Base-by-base conservation (phyloP, 1,284 basidiomycete species). In the Exobasidium rhododendri region DNA sequence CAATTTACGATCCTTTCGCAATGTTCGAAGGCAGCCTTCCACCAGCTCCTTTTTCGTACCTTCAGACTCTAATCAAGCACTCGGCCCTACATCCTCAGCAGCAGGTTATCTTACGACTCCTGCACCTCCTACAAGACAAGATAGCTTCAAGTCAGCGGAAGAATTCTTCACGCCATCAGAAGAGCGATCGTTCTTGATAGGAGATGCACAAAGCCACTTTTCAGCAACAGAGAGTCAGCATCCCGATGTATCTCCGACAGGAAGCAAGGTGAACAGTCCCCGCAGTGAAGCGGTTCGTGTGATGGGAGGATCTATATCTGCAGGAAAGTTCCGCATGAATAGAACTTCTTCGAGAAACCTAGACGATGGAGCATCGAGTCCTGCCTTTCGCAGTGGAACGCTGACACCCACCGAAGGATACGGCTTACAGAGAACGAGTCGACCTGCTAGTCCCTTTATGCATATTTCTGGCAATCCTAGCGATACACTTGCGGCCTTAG, bases 281-380 rank as follows among this genome's bases (percentile, higher is more conserved):
- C 47, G 47, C 14, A 13, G 30, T 4, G 35, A 47, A 29, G 28
- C 11, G 24, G 56, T 44, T 5, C n/a, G 31, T 22, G 30, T 20
- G 4, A 46, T 26, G 61, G 4, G 59, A 20, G 17, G 22, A 54
- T 32, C 20, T 49, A 52, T 32, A 35, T 32, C 32, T 26, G n/a
- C 22, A 32, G 56, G 66, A 60, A 59, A 56, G 47, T 66, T 68
- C 63, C 63, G 63, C 61, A 66, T 56, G 52, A 58, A 58, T 20
- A 57, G 46, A 43, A 14, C 5, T 14, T 3, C 40, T 45, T 62
- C 57, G 54, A 58, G 45, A 14, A 31, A 35, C 30, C 32, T 56
- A 45, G 32, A 26, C 31, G 4, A 28, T 22, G 10, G 7, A 17
- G 17, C 35, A 40, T 40, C 20, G 13, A 50, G 4, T 50, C 4